Evolutionary conservation across 1,284 basidiomycete species (phyloP), one percentile per base, ranked within the genome.

Genomic region (Baeospora myosura): DNA sequence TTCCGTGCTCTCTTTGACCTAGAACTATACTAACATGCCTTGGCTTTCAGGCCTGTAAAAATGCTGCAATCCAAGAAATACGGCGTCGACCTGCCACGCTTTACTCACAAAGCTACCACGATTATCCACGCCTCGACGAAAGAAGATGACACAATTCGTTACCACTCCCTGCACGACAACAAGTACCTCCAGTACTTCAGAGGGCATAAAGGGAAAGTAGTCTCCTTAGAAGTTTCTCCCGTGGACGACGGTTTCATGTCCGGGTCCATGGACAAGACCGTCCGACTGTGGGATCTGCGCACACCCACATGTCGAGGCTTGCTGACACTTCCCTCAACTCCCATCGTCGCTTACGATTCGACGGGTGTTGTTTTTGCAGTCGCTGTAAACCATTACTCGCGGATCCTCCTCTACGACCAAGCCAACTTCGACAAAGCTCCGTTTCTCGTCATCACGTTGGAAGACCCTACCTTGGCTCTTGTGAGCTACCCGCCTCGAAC

Each of bases 231-330:
- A 56, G 84, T 98, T 54, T 93, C 88, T 3, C 96, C 96, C 0
- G 73, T 86, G 2, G 88, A 97, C 56, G 95, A 98, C 56, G 88
- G 88, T 0, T 98, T 99, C 64, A 81, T 99, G 70, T 96, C 94
- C 5, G 89, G 82, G 1, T 91, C 94, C 0, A 72, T 89, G 52
- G 94, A 98, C 67, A 91, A 88, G 52, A 94, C 92, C 1, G 92
- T 98, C n/a, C 76, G 92, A 28, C 65, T 98, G 16, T 99, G 96
- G 96, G 96, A 99, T 62, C 70, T 98, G 32, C 81, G 94, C 25
- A 71, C 81, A 12, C 78, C 81, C 1, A 71, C 72, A 21, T 90
- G 90, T 57, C 78, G 87, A 42, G 83, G 84, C 7, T 67, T 87
- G 28, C 66, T 89, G 40, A 76, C 74, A 50, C 66, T 85, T 21